phyloP scores from a whole-genome alignment of 2,329 filamentous ascomycete species.

The Nigrospora osmanthi region DNA sequence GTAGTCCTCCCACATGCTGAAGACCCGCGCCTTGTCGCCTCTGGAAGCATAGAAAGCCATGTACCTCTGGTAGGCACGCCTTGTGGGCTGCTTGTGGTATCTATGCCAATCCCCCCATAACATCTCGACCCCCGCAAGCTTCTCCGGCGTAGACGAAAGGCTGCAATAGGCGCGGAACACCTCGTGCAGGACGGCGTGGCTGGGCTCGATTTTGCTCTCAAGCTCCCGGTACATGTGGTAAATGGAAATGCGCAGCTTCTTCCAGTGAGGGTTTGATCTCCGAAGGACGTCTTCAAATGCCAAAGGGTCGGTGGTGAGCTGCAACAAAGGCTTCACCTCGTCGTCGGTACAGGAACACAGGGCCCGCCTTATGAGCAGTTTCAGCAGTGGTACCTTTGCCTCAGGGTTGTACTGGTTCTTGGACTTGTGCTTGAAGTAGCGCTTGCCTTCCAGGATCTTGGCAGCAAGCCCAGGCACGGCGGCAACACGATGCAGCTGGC shows the following conservation, averaged over 20 bases:
- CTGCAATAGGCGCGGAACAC: constrained; percentile 28
- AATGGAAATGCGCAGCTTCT: constrained; percentile 27
- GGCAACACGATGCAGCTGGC: constrained; percentile 12
- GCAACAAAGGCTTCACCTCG: constrained; percentile 29
- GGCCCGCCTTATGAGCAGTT: constrained; percentile 18
- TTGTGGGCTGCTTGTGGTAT: constrained; percentile 29
- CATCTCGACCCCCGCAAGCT: constrained; percentile 31
- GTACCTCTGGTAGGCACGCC: constrained; percentile 38
- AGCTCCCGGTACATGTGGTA: constrained; percentile 39
- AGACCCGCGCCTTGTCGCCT: constrained; percentile 38
- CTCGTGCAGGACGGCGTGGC: constrained; percentile 29
- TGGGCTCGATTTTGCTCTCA: constrained; percentile 24
- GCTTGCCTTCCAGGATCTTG: constrained; percentile 13
- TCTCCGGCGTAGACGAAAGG: constrained; percentile 27
- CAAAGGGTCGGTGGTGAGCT: constrained; percentile 25
- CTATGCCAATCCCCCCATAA: constrained; percentile 41
- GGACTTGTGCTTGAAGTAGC: constrained; percentile 2
- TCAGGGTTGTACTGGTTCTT: constrained; percentile 2
- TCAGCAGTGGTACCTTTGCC: constrained; percentile 9
- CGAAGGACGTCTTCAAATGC: constrained; percentile 37
- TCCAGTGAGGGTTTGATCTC: constrained; percentile 15
- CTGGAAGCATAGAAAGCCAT: constrained; percentile 38
- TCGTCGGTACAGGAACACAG: constrained; percentile 13
- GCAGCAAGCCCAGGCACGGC: constrained; percentile 15
- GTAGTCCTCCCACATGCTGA: constrained; percentile 37